A percentile compares a stretch with the other conserved stretches of the same genome.
phyloP scores from a whole-genome alignment of 2,329 filamentous ascomycete genomes.

The Chrysosporium queenslandicum region DNA sequence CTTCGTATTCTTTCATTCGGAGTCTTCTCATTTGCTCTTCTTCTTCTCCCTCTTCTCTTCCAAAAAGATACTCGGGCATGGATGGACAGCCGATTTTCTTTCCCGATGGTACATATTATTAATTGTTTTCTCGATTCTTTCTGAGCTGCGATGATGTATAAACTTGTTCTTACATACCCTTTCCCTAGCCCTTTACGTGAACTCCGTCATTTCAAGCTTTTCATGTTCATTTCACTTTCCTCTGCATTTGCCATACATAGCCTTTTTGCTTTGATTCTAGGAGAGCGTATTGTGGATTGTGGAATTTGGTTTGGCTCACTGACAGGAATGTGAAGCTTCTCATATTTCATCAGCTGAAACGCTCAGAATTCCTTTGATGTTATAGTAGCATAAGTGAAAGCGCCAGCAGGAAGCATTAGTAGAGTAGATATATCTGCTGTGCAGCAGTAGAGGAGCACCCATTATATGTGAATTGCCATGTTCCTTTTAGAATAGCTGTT shows the following conservation, averaged over 20 bases:
- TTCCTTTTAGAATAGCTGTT: too few relatives aligned
- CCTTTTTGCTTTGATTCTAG: not conserved
- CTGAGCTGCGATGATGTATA: slow-evolving; percentile 3
- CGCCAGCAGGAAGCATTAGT: not conserved
- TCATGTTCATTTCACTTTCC: not conserved
- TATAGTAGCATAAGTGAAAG: too few relatives aligned
- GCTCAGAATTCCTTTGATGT: not conserved
- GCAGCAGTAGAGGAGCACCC: too few relatives aligned
- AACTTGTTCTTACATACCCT: slow-evolving; percentile 1
- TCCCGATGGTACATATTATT: slow-evolving; percentile 3
- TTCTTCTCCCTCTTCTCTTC: not conserved
- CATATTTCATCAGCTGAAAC: not conserved
- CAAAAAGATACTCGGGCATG: slow-evolving; percentile 5
- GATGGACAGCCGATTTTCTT: not conserved
- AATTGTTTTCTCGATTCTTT: not conserved
- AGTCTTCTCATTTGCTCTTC: too few relatives aligned
- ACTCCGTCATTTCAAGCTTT: not conserved
- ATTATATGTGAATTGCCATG: too few relatives aligned
- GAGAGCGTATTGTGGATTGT: not conserved
- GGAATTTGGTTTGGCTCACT: not conserved
- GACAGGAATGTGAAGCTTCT: not conserved
- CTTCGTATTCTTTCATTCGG: not conserved
- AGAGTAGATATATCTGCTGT: too few relatives aligned
- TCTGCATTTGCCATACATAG: not conserved
- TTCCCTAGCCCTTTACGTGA: not conserved